These are phyloP conservation scores for Exophiala alcalophila DNA, from an alignment of 2,329 filamentous ascomycete species.

Conservation along the genomic window DNA sequence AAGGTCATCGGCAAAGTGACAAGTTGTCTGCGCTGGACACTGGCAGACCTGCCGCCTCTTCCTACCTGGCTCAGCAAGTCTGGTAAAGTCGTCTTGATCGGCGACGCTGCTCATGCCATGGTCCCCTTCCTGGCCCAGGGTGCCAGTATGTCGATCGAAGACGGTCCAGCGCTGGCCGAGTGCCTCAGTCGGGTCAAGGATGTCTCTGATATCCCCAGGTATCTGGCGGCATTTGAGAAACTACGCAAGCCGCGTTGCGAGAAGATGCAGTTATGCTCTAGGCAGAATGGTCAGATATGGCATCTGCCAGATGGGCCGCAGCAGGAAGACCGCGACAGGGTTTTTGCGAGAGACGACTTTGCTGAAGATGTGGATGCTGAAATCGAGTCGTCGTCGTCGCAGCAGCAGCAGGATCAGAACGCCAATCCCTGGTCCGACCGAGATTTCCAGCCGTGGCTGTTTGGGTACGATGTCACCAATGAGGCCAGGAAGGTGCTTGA, in stretches of 20 bases:
- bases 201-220: conserved; percentile 30
- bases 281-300: conserved; percentile 48
- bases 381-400: conserved; percentile 31
- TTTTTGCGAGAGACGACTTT: conserved; percentile 37
- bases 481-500: no score
- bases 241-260: conserved; percentile 36
- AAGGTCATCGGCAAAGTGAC: conserved; percentile 10
- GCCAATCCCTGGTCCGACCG: conserved; percentile 50
- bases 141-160: conserved; percentile 43
- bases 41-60: conserved; percentile 23
- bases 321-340: conserved; percentile 42
- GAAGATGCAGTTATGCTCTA: conserved; percentile 44
- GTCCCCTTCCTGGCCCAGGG: conserved; percentile 43
- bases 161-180: conserved; percentile 37
- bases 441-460: conserved; percentile 46
- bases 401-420: conserved; percentile 31
- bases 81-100: conserved; percentile 41
- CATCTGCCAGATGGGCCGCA: conserved; percentile 45
- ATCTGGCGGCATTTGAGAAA: conserved; percentile 39
- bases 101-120: conserved; percentile 46
- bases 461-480: conserved; percentile 47
- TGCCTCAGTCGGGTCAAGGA: conserved; percentile 34
- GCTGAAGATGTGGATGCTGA: conserved; percentile 38
- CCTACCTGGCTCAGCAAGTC: conserved; percentile 32
- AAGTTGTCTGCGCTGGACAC: conserved; percentile 8